Evolutionary conservation across 768 basidiomycete genomes (phyloP).

Genomic region (Mycena rebaudengoi): DNA sequence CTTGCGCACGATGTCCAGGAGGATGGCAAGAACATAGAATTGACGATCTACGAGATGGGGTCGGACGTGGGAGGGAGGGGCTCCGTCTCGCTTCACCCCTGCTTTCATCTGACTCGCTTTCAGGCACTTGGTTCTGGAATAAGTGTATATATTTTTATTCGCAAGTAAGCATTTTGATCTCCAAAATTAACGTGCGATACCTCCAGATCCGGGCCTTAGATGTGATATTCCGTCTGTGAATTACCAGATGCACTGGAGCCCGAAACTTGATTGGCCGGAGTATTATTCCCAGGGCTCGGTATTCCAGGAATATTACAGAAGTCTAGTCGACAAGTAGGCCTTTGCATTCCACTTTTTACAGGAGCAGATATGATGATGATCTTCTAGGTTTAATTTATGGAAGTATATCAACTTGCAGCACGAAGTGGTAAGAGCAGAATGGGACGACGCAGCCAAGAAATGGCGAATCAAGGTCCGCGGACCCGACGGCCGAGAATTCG

Average conservation of each 20-base stretch:
- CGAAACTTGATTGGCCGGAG: slow-evolving; percentile 53
- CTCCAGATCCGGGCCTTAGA: slow-evolving; percentile 43
- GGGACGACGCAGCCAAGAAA: slow-evolving; percentile 46
- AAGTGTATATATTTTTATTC: slow-evolving; percentile 24
- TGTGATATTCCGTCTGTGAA: slow-evolving; percentile 55
- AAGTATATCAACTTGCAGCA: slow-evolving; percentile 52
- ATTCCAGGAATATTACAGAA: slow-evolving; percentile 53
- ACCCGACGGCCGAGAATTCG: slow-evolving; percentile 31
- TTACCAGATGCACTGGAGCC: slow-evolving; percentile 35
- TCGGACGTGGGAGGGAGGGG: slow-evolving; percentile 53
- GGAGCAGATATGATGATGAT: background rate
- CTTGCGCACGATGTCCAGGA: slow-evolving; percentile 33
- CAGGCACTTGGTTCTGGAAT: slow-evolving; percentile 59
- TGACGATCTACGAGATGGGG: slow-evolving; percentile 58
- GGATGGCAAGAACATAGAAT: slow-evolving; percentile 46
- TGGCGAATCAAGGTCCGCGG: slow-evolving; percentile 51
- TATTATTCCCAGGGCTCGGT: slow-evolving; percentile 56
- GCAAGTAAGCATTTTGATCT: background rate
- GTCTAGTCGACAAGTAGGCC: slow-evolving; percentile 49
- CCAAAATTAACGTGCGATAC: background rate
- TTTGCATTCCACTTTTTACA: background rate
- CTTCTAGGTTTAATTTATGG: slow-evolving; percentile 39
- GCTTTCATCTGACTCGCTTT: no score
- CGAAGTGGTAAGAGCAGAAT: slow-evolving; percentile 52
- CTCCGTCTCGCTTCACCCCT: no score